phyloP scores from a whole-genome alignment of 495 filamentous ascomycete genomes.

The Lasiosphaeria miniovina region DNA sequence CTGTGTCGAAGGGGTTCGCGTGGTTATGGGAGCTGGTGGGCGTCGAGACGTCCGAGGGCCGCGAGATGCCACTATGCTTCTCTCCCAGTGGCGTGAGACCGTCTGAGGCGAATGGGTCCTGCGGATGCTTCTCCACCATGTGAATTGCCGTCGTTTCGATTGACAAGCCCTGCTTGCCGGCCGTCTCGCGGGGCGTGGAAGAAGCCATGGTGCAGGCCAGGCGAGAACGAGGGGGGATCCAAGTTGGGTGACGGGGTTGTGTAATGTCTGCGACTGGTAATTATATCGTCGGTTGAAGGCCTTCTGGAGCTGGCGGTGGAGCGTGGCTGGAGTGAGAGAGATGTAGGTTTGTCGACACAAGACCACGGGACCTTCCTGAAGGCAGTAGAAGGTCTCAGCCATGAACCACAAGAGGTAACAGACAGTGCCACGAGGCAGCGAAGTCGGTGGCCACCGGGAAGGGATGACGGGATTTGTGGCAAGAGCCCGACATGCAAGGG shows the following conservation, averaged over 20 bases:
- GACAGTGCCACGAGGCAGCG: conserved; percentile 6
- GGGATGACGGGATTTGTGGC: conserved; percentile 16
- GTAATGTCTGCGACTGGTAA: conserved; percentile 20
- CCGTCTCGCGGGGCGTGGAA: conserved; percentile 19
- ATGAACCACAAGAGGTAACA: neutral
- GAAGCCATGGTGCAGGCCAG: conserved; percentile 26
- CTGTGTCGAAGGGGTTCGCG: conserved; percentile 45
- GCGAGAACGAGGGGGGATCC: neutral
- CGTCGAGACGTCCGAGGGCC: conserved; percentile 37
- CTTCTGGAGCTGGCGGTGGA: no score
- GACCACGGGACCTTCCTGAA: neutral
- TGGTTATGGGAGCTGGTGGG: conserved; percentile 29
- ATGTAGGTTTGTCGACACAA: neutral
- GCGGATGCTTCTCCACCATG: conserved; percentile 23
- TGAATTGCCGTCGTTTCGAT: conserved; percentile 29
- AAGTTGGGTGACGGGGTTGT: neutral
- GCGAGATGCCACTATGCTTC: conserved; percentile 26
- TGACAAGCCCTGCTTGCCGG: conserved; percentile 30
- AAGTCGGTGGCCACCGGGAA: conserved; percentile 7
- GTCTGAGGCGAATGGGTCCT: conserved; percentile 28
- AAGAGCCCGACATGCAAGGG: conserved; percentile 6
- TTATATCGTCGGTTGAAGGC: conserved; percentile 13
- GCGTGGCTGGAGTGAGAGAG: neutral
- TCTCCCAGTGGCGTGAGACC: conserved; percentile 24
- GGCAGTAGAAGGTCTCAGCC: conserved; percentile 2